A percentile compares a stretch with the other conserved stretches of the same genome.
Conservation (phyloP, 2,329 filamentous ascomycete genomes). For the Diaporthe eres region DNA sequence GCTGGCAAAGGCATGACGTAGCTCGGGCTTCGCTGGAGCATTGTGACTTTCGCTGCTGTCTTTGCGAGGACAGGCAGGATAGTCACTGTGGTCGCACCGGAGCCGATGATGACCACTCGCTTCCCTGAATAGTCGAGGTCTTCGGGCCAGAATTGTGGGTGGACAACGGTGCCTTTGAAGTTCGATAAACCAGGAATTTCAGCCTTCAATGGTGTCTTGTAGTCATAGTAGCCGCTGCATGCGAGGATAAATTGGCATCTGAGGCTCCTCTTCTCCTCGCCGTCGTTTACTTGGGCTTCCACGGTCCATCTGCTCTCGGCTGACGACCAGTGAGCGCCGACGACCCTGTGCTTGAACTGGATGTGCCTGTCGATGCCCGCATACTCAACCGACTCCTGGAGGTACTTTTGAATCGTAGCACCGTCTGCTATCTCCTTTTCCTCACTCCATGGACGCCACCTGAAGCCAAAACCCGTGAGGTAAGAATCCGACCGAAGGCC, state of each 20-base stretch:
- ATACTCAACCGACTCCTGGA: slow-evolving; percentile 64
- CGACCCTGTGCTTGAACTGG: slow-evolving; percentile 63
- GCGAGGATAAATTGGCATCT: slow-evolving; percentile 71
- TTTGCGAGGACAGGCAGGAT: slow-evolving; percentile 79
- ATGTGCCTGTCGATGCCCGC: slow-evolving; percentile 69
- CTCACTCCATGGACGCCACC: slow-evolving; percentile 79
- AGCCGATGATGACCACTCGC: slow-evolving; percentile 80
- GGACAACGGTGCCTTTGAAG: slow-evolving; percentile 75
- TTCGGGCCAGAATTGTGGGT: slow-evolving; percentile 84
- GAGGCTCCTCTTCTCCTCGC: slow-evolving; percentile 44
- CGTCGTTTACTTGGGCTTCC: slow-evolving; percentile 55
- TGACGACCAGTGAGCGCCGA: slow-evolving; percentile 66
- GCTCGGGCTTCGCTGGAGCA: slow-evolving; percentile 84
- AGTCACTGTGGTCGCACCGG: slow-evolving; percentile 84
- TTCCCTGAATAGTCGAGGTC: slow-evolving; percentile 76
- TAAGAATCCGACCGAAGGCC: slow-evolving; percentile 78
- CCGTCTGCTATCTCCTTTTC: slow-evolving; percentile 67
- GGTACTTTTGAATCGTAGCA: slow-evolving; percentile 66
- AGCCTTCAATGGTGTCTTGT: slow-evolving; percentile 71
- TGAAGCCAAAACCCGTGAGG: slow-evolving; percentile 74
- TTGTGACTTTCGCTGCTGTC: slow-evolving; percentile 77
- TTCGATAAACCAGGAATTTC: slow-evolving; percentile 77
- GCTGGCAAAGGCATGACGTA: slow-evolving; percentile 71
- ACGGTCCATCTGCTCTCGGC: slow-evolving; percentile 70
- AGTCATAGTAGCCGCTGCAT: slow-evolving; percentile 80